These are phyloP conservation scores for Trypanosoma grayi DNA, from an alignment of 208 protist species.

Conservation along the genomic window DNA sequence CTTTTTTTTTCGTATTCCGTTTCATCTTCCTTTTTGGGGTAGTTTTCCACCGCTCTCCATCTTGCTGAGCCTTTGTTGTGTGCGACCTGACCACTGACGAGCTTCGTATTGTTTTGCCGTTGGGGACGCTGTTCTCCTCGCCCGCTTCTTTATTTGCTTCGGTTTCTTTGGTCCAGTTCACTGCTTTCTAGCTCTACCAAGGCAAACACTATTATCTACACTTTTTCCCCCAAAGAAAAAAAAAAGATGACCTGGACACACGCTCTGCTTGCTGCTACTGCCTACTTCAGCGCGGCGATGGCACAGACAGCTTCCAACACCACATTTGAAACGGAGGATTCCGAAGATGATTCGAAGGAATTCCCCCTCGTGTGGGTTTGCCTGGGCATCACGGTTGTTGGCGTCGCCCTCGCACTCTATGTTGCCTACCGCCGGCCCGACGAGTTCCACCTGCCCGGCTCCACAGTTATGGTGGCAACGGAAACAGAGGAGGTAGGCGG, in stretches of 20 bases:
- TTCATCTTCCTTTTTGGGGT: constrained; percentile 2
- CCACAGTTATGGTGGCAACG: constrained; percentile 20
- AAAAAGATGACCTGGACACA: constrained; percentile 11
- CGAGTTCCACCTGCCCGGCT: constrained; percentile 31
- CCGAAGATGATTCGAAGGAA: too few relatives aligned
- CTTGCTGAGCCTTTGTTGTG: not conserved
- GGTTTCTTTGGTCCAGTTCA: not conserved
- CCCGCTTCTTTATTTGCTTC: too few relatives aligned
- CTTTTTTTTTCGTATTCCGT: constrained; percentile 21
- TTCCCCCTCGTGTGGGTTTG: constrained; percentile 46
- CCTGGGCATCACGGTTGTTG: constrained; percentile 35
- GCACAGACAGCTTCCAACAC: not conserved
- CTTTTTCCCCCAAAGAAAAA: too few relatives aligned
- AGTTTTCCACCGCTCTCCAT: not conserved
- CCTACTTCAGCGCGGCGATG: not conserved
- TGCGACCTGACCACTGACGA: not conserved
- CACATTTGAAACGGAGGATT: not conserved
- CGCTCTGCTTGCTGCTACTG: constrained; percentile 15
- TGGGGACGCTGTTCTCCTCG: too few relatives aligned
- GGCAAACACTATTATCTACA: not conserved
- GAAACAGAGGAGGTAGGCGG: constrained; percentile 12
- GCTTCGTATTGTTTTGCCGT: too few relatives aligned
- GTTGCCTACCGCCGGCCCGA: constrained; percentile 37
- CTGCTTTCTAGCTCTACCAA: constrained; percentile 6
- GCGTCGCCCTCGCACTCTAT: constrained; percentile 27